Evolutionary conservation across 352 stramenopile genomes (phyloP), one percentile per base, ranked within the genome.

Genomic region (Pseudoperonospora humuli): DNA sequence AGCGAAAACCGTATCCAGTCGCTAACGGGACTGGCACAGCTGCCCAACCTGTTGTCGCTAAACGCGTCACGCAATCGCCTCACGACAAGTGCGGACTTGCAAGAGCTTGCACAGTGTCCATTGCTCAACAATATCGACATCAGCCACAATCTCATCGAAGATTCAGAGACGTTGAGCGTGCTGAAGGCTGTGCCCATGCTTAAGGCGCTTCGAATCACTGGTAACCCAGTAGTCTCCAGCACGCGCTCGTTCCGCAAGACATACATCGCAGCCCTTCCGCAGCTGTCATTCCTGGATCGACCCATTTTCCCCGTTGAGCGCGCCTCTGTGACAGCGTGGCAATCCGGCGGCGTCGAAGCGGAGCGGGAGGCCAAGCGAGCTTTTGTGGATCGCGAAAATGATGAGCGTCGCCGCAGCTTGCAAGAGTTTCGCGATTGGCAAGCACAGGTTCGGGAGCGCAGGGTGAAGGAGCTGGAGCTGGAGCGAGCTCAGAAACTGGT

Each of bases 191-290:
- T 97, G 37, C 74, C 67, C 23, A 75, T 87, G 53, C 73, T 98
- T 1, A 73, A 76, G 6, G 74, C 77, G 19, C 39, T 90, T 31
- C 63, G 74, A 24, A 80, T 93, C 48, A 87, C 73, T 5, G 94
- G 91, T 20, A 98, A 98, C 56, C 75, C 84, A 0, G 65, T 96
- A 32, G 82, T 97, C 11, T 95, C 84, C 42, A 76, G 68, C 52
- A 96, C 93, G 18, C 84, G 78, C 47, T 82, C 93, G 47, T 98
- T 98, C 54, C 86, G 93, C 37, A 98, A 97, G 58, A 80, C 78
- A 13, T 79, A 96, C 38, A 81, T 98, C 29, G 76, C 79, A 28
- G 63, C 70, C n/a, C 81, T 96, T 38, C 67, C 66, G 24, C 51
- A 73, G 7, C 50, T 98, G 24, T 72, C 73, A 19, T 96, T 96